Percentiles rank a stretch among this genome's conserved stretches.
phyloP scores from a whole-genome alignment of 768 basidiomycete genomes.

The Calvatia gigantea region DNA sequence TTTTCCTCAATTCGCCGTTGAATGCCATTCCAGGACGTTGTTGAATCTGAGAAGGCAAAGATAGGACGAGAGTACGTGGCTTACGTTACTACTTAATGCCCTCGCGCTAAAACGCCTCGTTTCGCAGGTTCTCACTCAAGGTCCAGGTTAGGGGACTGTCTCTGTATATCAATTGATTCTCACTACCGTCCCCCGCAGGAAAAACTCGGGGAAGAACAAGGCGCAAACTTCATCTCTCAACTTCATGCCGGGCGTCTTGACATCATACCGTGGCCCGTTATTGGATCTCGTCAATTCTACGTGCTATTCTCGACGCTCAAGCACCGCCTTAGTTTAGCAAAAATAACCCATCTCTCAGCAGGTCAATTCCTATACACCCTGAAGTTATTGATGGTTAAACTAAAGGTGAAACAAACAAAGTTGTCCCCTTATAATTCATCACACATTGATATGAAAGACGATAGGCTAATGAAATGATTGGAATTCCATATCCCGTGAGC shows the following conservation, averaged over 20 bases:
- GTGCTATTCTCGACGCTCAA: constrained; percentile 45
- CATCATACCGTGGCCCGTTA: constrained; percentile 68
- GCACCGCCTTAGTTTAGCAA: constrained; percentile 43
- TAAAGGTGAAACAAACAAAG: constrained; percentile 42
- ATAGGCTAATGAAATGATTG: constrained; percentile 62
- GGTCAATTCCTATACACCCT: constrained; percentile 53
- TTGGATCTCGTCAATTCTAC: constrained; percentile 61
- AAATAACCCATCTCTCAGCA: constrained; percentile 44
- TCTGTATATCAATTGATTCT: background rate
- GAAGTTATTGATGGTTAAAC: constrained; percentile 65
- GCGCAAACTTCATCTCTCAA: constrained; percentile 57
- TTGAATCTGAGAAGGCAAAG: constrained; percentile 56
- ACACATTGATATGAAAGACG: background rate
- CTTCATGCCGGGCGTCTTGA: constrained; percentile 52
- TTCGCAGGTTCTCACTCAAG: constrained; percentile 48
- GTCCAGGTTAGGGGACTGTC: constrained; percentile 28
- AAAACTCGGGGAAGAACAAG: constrained; percentile 62
- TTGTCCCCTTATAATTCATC: background rate
- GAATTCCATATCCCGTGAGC: constrained; percentile 61
- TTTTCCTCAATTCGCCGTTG: background rate
- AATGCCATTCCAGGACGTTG: constrained; percentile 45
- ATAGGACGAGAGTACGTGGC: constrained; percentile 53
- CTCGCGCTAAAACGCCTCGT: background rate
- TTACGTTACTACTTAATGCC: background rate
- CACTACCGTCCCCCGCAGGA: constrained; percentile 26